Evolutionary conservation across 2,329 filamentous ascomycete genomes (phyloP), one percentile per base, ranked within the genome.

Genomic region (Lasiodiplodia theobromae): DNA sequence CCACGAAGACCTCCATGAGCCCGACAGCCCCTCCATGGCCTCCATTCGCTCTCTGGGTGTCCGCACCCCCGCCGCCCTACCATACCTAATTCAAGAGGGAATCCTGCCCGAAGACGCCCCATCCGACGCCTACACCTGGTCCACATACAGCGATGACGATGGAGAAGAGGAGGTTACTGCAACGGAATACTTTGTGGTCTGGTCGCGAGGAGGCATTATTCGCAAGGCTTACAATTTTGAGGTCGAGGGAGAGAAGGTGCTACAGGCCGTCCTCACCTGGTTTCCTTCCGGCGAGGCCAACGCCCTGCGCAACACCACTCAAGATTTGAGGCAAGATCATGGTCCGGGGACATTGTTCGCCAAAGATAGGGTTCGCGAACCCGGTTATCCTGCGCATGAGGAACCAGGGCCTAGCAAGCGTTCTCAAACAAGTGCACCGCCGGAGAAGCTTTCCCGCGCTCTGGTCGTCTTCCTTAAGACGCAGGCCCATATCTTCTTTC

Each of bases 401-500:
- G 51, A 56, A 16, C 12, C 31, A 2, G 63, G 60, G 1, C 10
- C 54, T 16, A 37, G 72, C 67, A 53, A 71, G 73, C 7, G 58
- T 57, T 57, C 70, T 73, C 21, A 71, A 71, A 34, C 56, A 71
- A 23, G 70, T 72, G n/a, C 70, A 79, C 40, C 21, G 73, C 51
- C 69, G 70, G 25, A 71, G 66, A 64, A 68, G 53, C 71, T 77
- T 21, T 68, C 67, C 10, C 83, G 74, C 77, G 94, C 95, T 4
- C 82, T 99, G 70, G 93, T 98, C 8, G 92, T 99, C 62, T 92
- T 98, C 73, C 87, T 99, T 72, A 94, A 92, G 80, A 94, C 93
- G 0, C 95, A 98, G 77, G 94, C 93, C 25, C 95, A 98, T 77
- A 89, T 99, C 72, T 96, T 94, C 83, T 97, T 96, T 77, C 86